A percentile compares a stretch with the other conserved stretches of the same genome.
These are phyloP conservation scores for Thielaviopsis ethacetica DNA, from an alignment of 2,329 filamentous ascomycete genomes.

Conservation along the genomic window DNA sequence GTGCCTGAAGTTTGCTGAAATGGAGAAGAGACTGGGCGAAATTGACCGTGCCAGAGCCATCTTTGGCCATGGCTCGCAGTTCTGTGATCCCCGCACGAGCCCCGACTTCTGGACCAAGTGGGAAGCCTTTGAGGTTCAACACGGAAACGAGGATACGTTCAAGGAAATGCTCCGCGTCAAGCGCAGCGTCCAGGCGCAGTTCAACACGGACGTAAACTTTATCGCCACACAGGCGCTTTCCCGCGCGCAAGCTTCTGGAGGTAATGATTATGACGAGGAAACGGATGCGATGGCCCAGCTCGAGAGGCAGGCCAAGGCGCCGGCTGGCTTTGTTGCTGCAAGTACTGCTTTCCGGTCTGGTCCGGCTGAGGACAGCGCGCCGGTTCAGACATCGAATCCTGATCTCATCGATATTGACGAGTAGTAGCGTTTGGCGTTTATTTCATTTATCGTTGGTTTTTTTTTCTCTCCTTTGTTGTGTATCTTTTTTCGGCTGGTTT, in stretches of 20 bases:
- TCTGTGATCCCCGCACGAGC: constrained; percentile 86
- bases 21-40: constrained; percentile 81
- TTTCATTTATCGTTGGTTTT: constrained; percentile 9
- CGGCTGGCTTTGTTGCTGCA: constrained; percentile 79
- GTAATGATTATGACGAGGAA: constrained; percentile 29
- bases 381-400: constrained; percentile 47
- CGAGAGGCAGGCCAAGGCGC: constrained; percentile 75
- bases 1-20: constrained; percentile 97
- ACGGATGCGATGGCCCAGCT: constrained; percentile 79
- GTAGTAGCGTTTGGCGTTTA: constrained; percentile 15
- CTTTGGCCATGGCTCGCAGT: constrained; percentile 91
- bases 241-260: constrained; percentile 47
- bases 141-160: constrained; percentile 98
- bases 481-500: constrained; percentile 9
- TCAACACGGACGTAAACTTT: constrained; percentile 97
- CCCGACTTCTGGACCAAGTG: constrained; percentile 89
- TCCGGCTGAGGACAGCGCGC: constrained; percentile 41
- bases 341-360: constrained; percentile 37
- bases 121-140: constrained; percentile 93
- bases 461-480: constrained; percentile 8
- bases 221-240: constrained; percentile 92
- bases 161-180: constrained; percentile 99
- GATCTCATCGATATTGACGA: constrained; percentile 73
- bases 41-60: constrained; percentile 92
- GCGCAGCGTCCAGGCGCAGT: constrained; percentile 90